Evolutionary conservation across 257 asterid species (phyloP), one percentile per base, ranked within the genome.

Genomic region (Paraleonurus japonicus): DNA sequence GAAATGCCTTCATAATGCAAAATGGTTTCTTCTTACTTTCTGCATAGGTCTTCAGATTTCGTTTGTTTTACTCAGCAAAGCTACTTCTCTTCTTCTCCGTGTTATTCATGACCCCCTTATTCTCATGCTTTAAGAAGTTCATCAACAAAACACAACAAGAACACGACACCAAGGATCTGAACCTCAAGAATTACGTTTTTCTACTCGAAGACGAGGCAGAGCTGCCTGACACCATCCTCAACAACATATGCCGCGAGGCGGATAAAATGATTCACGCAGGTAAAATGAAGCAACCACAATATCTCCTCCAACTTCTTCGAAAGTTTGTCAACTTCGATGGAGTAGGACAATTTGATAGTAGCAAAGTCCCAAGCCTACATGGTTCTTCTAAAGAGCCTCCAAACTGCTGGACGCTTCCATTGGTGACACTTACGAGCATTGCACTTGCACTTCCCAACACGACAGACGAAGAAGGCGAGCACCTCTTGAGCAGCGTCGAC

Each of bases 381-480:
- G 13, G 43, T 4, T 37, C 8, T 75, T 61, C 43, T 50, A 71
- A 59, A 43, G 73, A 81, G 54, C 69, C 59, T 41, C 79, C 76
- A 0, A 61, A 75, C 51, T 71, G 71, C 30, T 81, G 85, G 85
- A 39, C 76, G n/a, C 61, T 81, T 5, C 79, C 81, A 0, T 43
- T 81, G 23, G 77, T 78, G 69, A 81, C 85, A 1, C 61, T 81
- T 0, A 48, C 85, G 3, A 67, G 77, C 81, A 75, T 81, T 3
- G 79, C 83, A 4, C 20, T 65, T 5, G 51, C 62, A 23, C 51
- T 74, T 37, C 68, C 78, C 27, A 39, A 47, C 35, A 5, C 17
- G 2, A 7, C 53, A 2, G 27, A 16, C 0, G 11, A 62, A 1
- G 59, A 39, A 41, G 6, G 27, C 15, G 13, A 59, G 1, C 60